Evolutionary conservation across 768 basidiomycete species (phyloP), one percentile per base, ranked within the genome.

Genomic region (Hysterangium stoloniferum): DNA sequence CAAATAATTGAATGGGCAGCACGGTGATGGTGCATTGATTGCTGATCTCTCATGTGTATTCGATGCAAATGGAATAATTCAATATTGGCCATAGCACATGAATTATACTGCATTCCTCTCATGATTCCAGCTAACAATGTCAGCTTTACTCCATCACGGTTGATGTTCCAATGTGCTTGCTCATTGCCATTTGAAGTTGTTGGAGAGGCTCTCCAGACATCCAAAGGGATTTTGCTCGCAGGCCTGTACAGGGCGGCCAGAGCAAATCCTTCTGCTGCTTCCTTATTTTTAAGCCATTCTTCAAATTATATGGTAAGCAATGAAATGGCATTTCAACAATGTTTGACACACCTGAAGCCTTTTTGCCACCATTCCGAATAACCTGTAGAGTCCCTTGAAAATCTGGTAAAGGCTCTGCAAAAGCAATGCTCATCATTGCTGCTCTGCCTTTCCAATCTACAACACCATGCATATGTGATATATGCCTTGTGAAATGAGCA

Each of bases 231-330:
- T n/a, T n/a, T n/a, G 37, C 62, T 64, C 6, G 6, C 7, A 1
- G 59, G 62, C 22, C 56, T 57, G 34, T 61, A 63, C 1, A 64
- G 17, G 4, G 58, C 63, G 19, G 62, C 52, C n/a, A n/a, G n/a
- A n/a, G n/a, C n/a, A n/a, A n/a, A n/a, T n/a, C n/a, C n/a, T n/a
- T n/a, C n/a, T n/a, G 1, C 50, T 6, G 29, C 32, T 9, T 20
- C 27, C 43, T 64, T 63, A 40, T 64, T 61, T 9, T 60, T 58
- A 5, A 62, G 53, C 63, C 62, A 62, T 4, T 58, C 63, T 64
- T 28, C 24, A 31, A 52, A 27, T n/a, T n/a, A n/a, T n/a, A 24
- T 22, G 34, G 34, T 41, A n/a, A 40, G 12, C 20, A 5, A 20
- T 25, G 31, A 33, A 37, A 13, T 29, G 28, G 36, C 31, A 11